Base-by-base conservation (phyloP, 2,329 filamentous ascomycete species). In the Anthostomella pinea region DNA sequence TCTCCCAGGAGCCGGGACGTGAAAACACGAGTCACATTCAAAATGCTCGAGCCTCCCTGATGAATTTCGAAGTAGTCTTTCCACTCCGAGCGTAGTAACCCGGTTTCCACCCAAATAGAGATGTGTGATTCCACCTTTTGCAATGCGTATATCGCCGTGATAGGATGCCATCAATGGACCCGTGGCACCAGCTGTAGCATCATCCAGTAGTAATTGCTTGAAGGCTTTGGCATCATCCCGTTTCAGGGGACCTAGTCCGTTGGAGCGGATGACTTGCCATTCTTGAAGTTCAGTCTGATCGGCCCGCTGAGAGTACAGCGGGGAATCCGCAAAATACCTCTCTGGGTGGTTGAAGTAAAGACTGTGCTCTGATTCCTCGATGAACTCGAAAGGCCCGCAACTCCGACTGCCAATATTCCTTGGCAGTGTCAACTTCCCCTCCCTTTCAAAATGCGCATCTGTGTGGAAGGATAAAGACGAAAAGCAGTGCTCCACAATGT, bases 1-100 rank as follows among this genome's bases (percentile, higher is more conserved):
- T 3, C 47, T 46, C 13, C 44, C 53, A 0, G 61, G 58, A 57
- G 58, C 66, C 8, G 20, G 37, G 22, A 14, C 27, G 32, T n/a
- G 28, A 39, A 71, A 52, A 3, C 66, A 64, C 2, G 58, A 62
- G 11, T 75, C 70, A 39, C 74, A 75, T 28, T 77, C 69, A 6
- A 82, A 60, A 29, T 70, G 61, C 46, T 80, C 67, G 0, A 83
- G 50, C 6, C 70, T 66, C 6, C 70, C 75, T 6, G 57, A 58
- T 6, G 62, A 67, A 2, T 46, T 49, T 11, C 60, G 57, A 2
- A 82, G 51, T 3, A 80, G 43, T 11, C 51, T 59, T 26, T 64
- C 58, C 2, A 79, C 34, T 0, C 68, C 72, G 1, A 56, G 37
- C 1, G 63, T 54, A 0, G 73, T 72, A 24, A 81, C 52, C 1